A percentile compares a stretch with the other conserved stretches of the same genome.
These are phyloP conservation scores for Ogataea naganishii DNA, from an alignment of 805 yeast species.

Conservation along the genomic window DNA sequence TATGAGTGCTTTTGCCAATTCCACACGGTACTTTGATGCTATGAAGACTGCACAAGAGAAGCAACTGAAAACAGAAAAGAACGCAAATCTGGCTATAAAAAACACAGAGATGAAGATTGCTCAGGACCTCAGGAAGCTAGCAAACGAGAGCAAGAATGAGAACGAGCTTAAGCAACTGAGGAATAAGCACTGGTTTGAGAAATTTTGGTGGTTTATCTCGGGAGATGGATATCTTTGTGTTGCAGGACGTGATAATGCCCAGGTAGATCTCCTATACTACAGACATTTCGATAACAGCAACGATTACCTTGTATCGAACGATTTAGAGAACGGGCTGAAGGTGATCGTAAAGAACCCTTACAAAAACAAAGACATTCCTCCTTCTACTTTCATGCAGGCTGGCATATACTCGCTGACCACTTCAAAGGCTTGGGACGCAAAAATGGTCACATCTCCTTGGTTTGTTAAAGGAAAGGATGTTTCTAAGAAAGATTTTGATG, in stretches of 20 bases:
- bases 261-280: constrained; percentile 71
- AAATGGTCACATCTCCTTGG: constrained; percentile 79
- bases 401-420: constrained; percentile 77
- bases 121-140: constrained; percentile 59
- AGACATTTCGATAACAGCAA: constrained; percentile 61
- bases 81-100: constrained; percentile 67
- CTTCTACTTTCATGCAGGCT: constrained; percentile 83
- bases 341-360: constrained; percentile 79
- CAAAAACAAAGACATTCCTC: constrained; percentile 66
- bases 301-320: constrained; percentile 69
- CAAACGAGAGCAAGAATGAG: constrained; percentile 44
- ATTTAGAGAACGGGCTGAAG: constrained; percentile 61
- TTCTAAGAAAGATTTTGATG: constrained; percentile 58
- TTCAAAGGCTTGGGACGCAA: constrained; percentile 85
- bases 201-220: constrained; percentile 89
- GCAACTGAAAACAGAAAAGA: constrained; percentile 71
- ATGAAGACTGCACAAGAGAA: constrained; percentile 71
- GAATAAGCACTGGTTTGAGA: constrained; percentile 84
- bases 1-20: constrained; percentile 81
- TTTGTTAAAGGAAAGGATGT: constrained; percentile 64
- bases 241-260: constrained; percentile 78
- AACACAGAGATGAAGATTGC: constrained; percentile 74
- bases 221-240: constrained; percentile 81
- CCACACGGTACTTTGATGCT: constrained; percentile 69
- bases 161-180: constrained; percentile 48